phyloP scores from a whole-genome alignment of 2,329 filamentous ascomycete genomes.

The Cytospora piceicola region DNA sequence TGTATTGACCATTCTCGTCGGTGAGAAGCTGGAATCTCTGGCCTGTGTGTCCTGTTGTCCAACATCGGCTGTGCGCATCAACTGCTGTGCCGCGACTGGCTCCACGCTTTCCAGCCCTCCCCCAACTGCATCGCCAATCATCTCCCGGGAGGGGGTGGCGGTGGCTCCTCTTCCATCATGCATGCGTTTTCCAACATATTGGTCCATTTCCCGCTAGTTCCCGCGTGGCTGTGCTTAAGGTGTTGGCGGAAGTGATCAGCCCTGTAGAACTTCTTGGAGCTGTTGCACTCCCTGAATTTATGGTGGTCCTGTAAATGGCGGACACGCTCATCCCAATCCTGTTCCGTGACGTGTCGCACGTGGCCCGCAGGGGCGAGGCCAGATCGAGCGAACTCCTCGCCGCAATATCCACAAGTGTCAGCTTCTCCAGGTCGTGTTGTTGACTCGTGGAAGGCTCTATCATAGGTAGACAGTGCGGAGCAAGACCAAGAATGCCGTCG shows the following conservation, averaged over 20 bases:
- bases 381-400: conserved; percentile 76
- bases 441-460: conserved; percentile 86
- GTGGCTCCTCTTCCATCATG: conserved; percentile 85
- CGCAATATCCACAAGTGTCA: conserved; percentile 94
- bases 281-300: conserved; percentile 98
- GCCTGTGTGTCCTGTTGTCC: conserved; percentile 6
- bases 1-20: conserved; percentile 10
- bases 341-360: conserved; percentile 64
- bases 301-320: conserved; percentile 89
- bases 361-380: conserved; percentile 45
- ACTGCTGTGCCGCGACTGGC: conserved; percentile 7
- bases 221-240: conserved; percentile 95
- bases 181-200: conserved; percentile 97
- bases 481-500: conserved; percentile 97
- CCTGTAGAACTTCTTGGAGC: conserved; percentile 96
- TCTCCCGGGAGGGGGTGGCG: conserved; percentile 45
- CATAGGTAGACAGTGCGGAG: conserved; percentile 76
- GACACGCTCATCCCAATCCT: conserved; percentile 86
- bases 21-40: background rate
- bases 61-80: conserved; percentile 8
- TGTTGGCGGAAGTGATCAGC: conserved; percentile 98
- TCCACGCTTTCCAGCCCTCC: background rate
- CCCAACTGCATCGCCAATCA: conserved; percentile 14
- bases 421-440: conserved; percentile 65
- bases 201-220: conserved; percentile 97